These are phyloP conservation scores for Bifiguratus adelaidae DNA, from an alignment of 192 early-diverging fungal species.

Conservation along the genomic window DNA sequence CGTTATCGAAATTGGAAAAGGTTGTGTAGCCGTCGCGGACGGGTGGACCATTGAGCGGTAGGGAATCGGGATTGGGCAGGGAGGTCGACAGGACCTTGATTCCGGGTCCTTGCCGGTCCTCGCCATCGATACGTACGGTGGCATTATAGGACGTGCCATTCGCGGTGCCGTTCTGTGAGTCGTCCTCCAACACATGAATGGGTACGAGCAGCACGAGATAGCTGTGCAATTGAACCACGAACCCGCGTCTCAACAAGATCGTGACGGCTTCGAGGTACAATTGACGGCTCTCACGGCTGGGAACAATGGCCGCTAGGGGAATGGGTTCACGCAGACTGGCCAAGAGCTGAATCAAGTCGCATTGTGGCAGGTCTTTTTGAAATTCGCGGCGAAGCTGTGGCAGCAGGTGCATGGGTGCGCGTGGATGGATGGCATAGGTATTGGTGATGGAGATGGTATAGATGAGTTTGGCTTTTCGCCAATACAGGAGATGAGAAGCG, in stretches of 20 bases:
- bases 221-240: slow-evolving; percentile 76
- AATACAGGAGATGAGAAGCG: slow-evolving; percentile 87
- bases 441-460: slow-evolving; percentile 66
- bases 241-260: slow-evolving; percentile 63
- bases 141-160: slow-evolving; percentile 14
- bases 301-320: slow-evolving; percentile 38
- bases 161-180: slow-evolving; percentile 5
- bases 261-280: slow-evolving; percentile 78
- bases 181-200: slow-evolving; percentile 43
- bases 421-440: slow-evolving; percentile 68
- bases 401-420: slow-evolving; percentile 19
- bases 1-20: background rate
- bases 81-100: background rate
- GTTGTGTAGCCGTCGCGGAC: background rate
- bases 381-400: slow-evolving; percentile 40
- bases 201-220: slow-evolving; percentile 58
- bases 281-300: slow-evolving; percentile 47
- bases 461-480: slow-evolving; percentile 87
- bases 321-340: slow-evolving; percentile 42
- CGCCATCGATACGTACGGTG: background rate
- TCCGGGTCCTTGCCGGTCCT: slow-evolving; percentile 9
- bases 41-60: background rate
- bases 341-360: slow-evolving; percentile 46
- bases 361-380: slow-evolving; percentile 33
- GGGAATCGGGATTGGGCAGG: background rate